A percentile compares a stretch with the other conserved stretches of the same genome.
Conservation (phyloP, 108 stramenopile species). For the Schizochytrium sp. region DNA sequence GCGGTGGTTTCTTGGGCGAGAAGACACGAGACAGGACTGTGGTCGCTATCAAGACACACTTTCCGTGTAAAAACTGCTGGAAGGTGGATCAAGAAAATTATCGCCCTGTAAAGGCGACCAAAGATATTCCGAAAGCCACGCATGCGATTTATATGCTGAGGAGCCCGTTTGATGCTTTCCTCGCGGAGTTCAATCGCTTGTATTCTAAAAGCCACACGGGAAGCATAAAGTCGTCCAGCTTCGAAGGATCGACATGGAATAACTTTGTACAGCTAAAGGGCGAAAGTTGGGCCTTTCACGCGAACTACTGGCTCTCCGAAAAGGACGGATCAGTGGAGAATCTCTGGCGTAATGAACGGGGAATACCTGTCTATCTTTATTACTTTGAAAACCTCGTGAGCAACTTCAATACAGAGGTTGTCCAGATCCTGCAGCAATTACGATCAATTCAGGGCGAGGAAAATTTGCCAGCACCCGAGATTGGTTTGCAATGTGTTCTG, state of each 20-base stretch:
- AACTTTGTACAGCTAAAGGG: not conserved
- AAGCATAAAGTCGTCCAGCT: not conserved
- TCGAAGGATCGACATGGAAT: not conserved
- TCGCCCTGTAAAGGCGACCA: not conserved
- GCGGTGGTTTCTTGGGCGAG: not conserved
- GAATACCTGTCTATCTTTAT: not conserved
- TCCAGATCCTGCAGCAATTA: not conserved
- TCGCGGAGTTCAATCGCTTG: not conserved
- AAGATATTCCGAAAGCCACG: not conserved
- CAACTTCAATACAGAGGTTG: not conserved
- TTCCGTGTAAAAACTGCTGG: not conserved
- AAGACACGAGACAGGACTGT: not conserved
- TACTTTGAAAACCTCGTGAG: not conserved
- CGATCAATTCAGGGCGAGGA: not conserved
- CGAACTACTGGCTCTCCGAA: not conserved
- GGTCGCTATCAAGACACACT: constrained; percentile 12
- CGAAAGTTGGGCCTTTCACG: not conserved
- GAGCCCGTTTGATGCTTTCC: not conserved
- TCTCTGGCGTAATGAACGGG: not conserved
- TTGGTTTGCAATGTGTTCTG: not conserved
- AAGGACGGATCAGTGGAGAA: not conserved
- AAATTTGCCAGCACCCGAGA: not conserved
- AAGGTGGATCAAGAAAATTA: not conserved
- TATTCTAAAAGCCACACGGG: not conserved
- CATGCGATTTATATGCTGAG: not conserved